Percentiles rank a stretch among this genome's conserved stretches.
Conservation (phyloP, 2,329 filamentous ascomycete genomes). For the Huntiella savannae region DNA sequence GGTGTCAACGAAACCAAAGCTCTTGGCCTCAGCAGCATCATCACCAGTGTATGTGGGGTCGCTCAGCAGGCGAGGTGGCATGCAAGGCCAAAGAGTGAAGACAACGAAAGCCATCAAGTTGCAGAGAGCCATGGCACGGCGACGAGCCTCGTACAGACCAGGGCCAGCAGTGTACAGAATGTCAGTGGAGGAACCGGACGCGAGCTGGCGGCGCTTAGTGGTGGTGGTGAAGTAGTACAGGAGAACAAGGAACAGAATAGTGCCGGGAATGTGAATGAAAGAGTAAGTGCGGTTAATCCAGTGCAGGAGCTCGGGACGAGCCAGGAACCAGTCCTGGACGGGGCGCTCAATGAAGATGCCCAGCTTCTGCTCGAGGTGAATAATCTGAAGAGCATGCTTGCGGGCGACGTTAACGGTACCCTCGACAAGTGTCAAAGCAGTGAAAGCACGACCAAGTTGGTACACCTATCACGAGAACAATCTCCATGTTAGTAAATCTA, state of each 20-base stretch:
- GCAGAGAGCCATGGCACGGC: conserved; percentile 41
- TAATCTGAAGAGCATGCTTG: conserved; percentile 46
- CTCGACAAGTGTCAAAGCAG: conserved; percentile 47
- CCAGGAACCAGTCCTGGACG: conserved; percentile 36
- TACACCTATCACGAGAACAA: conserved; percentile 35
- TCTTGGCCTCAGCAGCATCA: conserved; percentile 37
- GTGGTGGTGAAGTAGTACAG: conserved; percentile 54
- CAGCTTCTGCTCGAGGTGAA: conserved; percentile 44
- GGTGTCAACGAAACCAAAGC: conserved; percentile 41
- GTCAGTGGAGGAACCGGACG: conserved; percentile 14
- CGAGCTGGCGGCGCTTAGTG: conserved; percentile 25
- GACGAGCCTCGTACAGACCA: conserved; percentile 33
- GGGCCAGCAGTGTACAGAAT: conserved; percentile 21
- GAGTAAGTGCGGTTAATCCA: conserved; percentile 58
- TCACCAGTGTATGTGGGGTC: conserved; percentile 34
- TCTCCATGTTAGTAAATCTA: conserved; percentile 3
- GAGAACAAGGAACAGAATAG: conserved; percentile 45
- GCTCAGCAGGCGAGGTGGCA: conserved; percentile 42
- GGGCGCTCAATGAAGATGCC: conserved; percentile 45
- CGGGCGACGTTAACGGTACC: conserved; percentile 50
- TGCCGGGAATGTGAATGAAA: conserved; percentile 61
- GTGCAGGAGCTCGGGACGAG: conserved; percentile 36
- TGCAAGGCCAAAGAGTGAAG: conserved; percentile 45
- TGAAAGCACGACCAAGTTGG: conserved; percentile 54
- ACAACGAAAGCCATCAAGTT: conserved; percentile 41